These are phyloP conservation scores for Backusella psychrophila DNA, from an alignment of 192 early-diverging fungal genomes.

Conservation along the genomic window DNA sequence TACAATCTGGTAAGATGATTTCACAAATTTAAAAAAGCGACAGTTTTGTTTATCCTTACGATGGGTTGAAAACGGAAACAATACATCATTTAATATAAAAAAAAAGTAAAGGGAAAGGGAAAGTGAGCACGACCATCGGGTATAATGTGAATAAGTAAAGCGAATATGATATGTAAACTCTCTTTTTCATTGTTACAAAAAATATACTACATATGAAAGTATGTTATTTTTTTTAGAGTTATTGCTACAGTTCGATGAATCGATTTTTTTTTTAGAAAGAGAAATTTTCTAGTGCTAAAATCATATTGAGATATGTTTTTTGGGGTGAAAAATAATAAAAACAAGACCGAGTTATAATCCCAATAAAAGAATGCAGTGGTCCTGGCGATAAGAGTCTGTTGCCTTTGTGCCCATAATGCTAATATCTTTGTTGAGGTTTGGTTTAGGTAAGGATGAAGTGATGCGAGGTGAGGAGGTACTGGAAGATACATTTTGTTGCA, in stretches of 20 bases:
- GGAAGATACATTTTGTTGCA: constrained; percentile 19
- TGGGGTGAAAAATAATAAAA: neutral
- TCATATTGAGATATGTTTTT: neutral
- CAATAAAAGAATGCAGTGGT: constrained; percentile 23
- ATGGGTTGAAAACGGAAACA: neutral
- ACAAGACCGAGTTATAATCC: constrained; percentile 18
- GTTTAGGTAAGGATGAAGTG: constrained; percentile 13
- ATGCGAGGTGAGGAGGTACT: neutral
- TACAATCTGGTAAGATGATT: neutral
- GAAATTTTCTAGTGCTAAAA: neutral
- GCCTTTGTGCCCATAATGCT: constrained; percentile 29
- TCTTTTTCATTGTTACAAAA: neutral
- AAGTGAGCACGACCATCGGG: neutral
- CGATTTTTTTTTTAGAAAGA: neutral
- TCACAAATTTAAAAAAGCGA: neutral
- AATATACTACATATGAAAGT: neutral
- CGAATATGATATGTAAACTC: neutral
- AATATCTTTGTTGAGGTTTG: constrained; percentile 30
- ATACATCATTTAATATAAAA: neutral
- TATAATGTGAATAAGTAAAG: neutral
- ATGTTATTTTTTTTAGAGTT: neutral
- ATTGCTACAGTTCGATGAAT: neutral
- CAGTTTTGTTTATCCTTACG: neutral
- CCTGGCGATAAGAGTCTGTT: constrained; percentile 26
- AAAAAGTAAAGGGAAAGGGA: neutral